Conservation (phyloP, 345 rosid genomes). For the Rubroshorea leprosula region DNA sequence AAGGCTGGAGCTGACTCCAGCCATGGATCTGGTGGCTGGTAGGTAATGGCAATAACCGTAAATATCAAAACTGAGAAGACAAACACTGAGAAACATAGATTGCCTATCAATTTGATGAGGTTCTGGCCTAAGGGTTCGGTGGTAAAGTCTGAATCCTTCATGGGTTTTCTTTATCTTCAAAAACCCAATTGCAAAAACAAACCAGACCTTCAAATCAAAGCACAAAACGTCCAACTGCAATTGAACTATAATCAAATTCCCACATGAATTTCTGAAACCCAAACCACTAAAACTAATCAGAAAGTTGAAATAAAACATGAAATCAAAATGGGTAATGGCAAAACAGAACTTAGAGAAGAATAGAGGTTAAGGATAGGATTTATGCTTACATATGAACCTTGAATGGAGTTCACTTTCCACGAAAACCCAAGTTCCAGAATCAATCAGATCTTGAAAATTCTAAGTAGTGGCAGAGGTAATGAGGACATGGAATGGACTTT, state of each 20-base stretch:
- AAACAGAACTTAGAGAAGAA: neutral
- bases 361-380: neutral
- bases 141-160: slow-evolving; percentile 60
- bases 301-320: neutral
- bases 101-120: slow-evolving; percentile 70
- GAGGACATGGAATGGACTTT: slow-evolving; percentile 4
- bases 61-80: slow-evolving; percentile 77
- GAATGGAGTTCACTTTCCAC: slow-evolving; percentile 18
- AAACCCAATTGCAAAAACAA: slow-evolving; percentile 7
- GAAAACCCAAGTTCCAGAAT: neutral
- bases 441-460: slow-evolving; percentile 13
- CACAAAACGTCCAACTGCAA: neutral
- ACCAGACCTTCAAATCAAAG: slow-evolving; percentile 8
- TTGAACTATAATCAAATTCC: neutral
- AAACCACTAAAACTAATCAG: slow-evolving; percentile 5
- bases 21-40: slow-evolving; percentile 98
- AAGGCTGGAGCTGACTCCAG: slow-evolving; percentile 85
- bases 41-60: slow-evolving; percentile 82
- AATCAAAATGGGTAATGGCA: neutral
- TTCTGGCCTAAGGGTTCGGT: slow-evolving; percentile 80
- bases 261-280: slow-evolving; percentile 7
- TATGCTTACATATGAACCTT: slow-evolving; percentile 26
- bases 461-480: neutral
- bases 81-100: slow-evolving; percentile 87
- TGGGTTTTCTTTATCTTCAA: slow-evolving; percentile 20